These are phyloP conservation scores for Coffea canephora DNA, from an alignment of 257 asterid species.

Conservation along the genomic window DNA sequence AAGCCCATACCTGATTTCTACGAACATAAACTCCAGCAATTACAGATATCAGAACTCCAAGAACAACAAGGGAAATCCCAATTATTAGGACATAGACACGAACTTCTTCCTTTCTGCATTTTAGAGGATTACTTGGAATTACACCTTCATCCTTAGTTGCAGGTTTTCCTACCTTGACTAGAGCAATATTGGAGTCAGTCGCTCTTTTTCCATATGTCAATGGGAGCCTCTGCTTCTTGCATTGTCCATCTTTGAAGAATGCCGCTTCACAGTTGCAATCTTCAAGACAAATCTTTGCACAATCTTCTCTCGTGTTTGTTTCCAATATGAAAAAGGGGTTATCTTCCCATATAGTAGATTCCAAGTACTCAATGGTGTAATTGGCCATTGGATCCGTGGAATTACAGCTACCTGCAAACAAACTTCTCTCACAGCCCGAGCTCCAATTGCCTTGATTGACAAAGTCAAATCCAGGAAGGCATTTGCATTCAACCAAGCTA, in stretches of 20 bases:
- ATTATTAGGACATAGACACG: too few relatives aligned
- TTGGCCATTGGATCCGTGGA: background rate
- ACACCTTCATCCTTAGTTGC: too few relatives aligned
- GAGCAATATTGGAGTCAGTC: constrained; percentile 22
- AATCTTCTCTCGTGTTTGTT: constrained; percentile 20
- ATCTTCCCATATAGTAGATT: constrained; percentile 28
- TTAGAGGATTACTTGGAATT: too few relatives aligned
- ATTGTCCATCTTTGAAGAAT: constrained; percentile 15
- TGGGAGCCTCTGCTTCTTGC: constrained; percentile 35
- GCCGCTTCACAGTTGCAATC: constrained; percentile 61
- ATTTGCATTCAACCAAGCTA: background rate
- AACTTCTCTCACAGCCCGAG: constrained; percentile 35
- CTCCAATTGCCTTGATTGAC: constrained; percentile 27
- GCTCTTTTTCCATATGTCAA: constrained; percentile 29
- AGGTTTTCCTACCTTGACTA: background rate
- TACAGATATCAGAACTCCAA: too few relatives aligned
- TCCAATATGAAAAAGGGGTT: constrained; percentile 4
- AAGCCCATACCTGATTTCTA: too few relatives aligned
- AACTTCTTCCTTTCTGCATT: too few relatives aligned
- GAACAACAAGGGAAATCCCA: too few relatives aligned
- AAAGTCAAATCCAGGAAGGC: constrained; percentile 47
- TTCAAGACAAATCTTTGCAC: constrained; percentile 37
- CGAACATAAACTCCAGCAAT: too few relatives aligned
- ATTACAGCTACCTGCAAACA: constrained; percentile 20
- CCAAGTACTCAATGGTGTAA: constrained; percentile 17